phyloP scores from a whole-genome alignment of 139 green algal species.

The Pleodorina starrii region DNA sequence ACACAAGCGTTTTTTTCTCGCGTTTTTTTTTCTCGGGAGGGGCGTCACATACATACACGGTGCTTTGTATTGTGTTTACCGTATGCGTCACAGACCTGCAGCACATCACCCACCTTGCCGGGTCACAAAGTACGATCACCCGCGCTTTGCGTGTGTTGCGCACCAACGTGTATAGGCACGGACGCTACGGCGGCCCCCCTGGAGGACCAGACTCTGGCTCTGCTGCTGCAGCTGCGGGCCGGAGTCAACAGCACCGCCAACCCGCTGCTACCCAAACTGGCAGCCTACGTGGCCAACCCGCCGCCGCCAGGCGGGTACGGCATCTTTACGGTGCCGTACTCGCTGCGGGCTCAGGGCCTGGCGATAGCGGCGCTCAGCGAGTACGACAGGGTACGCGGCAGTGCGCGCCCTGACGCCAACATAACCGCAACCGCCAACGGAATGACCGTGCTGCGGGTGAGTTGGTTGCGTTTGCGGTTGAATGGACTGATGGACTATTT shows the following conservation, averaged over 20 bases:
- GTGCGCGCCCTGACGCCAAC: slow-evolving; percentile 25
- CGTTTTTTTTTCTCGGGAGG: too few relatives aligned
- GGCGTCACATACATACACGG: too few relatives aligned
- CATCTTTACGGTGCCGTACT: neutral
- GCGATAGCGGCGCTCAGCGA: slow-evolving; percentile 42
- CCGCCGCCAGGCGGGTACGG: slow-evolving; percentile 57
- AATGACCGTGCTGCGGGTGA: slow-evolving; percentile 10
- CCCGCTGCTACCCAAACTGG: slow-evolving; percentile 44
- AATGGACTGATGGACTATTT: too few relatives aligned
- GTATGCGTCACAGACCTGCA: too few relatives aligned
- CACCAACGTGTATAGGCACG: too few relatives aligned
- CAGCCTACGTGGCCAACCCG: slow-evolving; percentile 47
- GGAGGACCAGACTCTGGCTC: slow-evolving; percentile 17
- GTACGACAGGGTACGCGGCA: slow-evolving; percentile 61
- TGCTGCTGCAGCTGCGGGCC: slow-evolving; percentile 43
- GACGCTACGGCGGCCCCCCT: neutral
- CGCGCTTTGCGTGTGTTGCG: too few relatives aligned
- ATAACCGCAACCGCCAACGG: neutral
- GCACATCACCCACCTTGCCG: too few relatives aligned
- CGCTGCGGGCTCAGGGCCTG: slow-evolving; percentile 35
- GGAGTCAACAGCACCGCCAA: neutral
- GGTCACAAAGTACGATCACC: too few relatives aligned
- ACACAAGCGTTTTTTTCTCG: too few relatives aligned
- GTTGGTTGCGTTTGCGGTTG: too few relatives aligned
- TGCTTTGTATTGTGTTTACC: too few relatives aligned